Evolutionary conservation across 1,284 basidiomycete genomes (phyloP).

Genomic region (Pyrrhoderma lamaoense): DNA sequence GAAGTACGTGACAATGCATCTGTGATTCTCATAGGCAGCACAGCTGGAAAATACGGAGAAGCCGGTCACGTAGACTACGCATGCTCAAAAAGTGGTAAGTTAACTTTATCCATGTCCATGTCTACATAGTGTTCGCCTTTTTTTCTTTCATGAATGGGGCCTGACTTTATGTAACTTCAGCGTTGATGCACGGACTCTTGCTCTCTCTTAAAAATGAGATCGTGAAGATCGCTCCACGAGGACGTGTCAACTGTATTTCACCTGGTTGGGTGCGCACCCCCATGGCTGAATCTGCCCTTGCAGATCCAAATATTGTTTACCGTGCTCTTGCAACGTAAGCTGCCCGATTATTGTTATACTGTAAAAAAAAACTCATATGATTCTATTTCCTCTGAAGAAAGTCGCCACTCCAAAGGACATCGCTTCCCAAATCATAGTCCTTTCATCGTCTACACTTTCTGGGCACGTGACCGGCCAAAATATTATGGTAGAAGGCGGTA

Average conservation of each 20-base stretch:
- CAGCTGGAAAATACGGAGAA: conserved; percentile 69
- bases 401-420: conserved; percentile 57
- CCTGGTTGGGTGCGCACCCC: conserved; percentile 68
- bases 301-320: conserved; percentile 40
- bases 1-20: conserved; percentile 39
- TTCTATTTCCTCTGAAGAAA: conserved; percentile 67
- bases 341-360: too few relatives aligned
- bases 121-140: too few relatives aligned
- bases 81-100: conserved; percentile 25
- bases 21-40: conserved; percentile 63
- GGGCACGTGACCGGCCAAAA: conserved; percentile 69
- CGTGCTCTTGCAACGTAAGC: conserved; percentile 58
- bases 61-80: conserved; percentile 60
- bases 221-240: conserved; percentile 63
- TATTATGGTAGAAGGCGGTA: conserved; percentile 67
- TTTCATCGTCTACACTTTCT: conserved; percentile 56
- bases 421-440: conserved; percentile 55
- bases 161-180: conserved; percentile 26
- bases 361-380: too few relatives aligned
- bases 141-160: not conserved
- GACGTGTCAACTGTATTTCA: conserved; percentile 63
- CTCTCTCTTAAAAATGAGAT: conserved; percentile 74
- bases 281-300: conserved; percentile 45
- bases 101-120: too few relatives aligned
- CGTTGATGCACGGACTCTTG: conserved; percentile 68